A percentile compares a stretch with the other conserved stretches of the same genome.
phyloP scores from a whole-genome alignment of 441 rosid genomes.

The Hypseocharis bilobata region DNA sequence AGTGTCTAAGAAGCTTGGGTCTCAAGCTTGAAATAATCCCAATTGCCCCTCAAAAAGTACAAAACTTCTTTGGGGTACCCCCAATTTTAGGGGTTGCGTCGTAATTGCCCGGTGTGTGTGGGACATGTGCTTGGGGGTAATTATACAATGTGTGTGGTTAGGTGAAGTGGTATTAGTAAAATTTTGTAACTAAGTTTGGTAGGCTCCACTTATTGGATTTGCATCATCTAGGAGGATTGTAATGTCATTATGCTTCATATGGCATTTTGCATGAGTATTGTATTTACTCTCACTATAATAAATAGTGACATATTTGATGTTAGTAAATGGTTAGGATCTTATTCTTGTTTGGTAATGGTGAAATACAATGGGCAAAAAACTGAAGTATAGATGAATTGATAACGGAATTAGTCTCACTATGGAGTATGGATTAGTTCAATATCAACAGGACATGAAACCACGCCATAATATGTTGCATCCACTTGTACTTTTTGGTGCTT shows the following conservation, averaged over 20 bases:
- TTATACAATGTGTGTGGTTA: background rate
- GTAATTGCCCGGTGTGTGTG: background rate
- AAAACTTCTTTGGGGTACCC: background rate
- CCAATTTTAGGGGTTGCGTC: background rate
- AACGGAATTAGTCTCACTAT: background rate
- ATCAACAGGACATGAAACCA: background rate
- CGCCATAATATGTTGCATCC: background rate
- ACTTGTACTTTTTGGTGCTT: background rate
- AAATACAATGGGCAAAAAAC: background rate
- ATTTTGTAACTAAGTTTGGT: background rate
- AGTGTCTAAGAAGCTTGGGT: background rate
- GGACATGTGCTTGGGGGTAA: too few relatives aligned
- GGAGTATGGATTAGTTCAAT: background rate
- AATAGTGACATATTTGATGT: background rate
- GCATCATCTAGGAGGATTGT: background rate
- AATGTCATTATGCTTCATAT: background rate
- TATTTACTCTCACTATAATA: background rate
- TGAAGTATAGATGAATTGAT: background rate
- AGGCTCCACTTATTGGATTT: background rate
- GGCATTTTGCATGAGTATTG: background rate
- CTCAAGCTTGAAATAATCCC: background rate
- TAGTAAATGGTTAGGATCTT: too few relatives aligned
- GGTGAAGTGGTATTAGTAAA: background rate
- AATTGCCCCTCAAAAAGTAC: background rate
- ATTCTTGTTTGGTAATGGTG: conserved; percentile 1